These are phyloP conservation scores for Paulownia fortunei DNA, from an alignment of 257 asterid species.

Conservation along the genomic window DNA sequence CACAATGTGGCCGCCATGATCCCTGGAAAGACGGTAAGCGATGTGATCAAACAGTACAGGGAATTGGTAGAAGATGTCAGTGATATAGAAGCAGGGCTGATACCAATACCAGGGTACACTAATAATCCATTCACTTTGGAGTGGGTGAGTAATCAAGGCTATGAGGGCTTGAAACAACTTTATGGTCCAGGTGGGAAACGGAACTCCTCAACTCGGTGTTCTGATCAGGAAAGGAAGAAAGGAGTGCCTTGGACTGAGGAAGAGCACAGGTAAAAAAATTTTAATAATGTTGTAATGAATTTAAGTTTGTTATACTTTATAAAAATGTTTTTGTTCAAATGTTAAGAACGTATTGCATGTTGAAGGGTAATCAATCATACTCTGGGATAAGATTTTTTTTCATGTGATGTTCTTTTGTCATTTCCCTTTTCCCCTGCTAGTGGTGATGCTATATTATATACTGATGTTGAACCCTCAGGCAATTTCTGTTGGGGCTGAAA, in stretches of 20 bases:
- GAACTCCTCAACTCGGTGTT: slow-evolving; percentile 41
- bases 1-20: slow-evolving; percentile 77
- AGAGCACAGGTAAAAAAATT: slow-evolving; percentile 94
- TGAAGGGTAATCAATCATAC: neutral
- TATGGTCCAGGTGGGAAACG: slow-evolving; percentile 54
- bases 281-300: no score
- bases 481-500: slow-evolving; percentile 82
- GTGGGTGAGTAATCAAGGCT: slow-evolving; percentile 52
- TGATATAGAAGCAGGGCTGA: slow-evolving; percentile 78
- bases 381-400: neutral
- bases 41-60: slow-evolving; percentile 71
- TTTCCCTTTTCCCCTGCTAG: neutral
- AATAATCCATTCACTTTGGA: slow-evolving; percentile 60
- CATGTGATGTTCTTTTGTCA: neutral
- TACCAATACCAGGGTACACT: slow-evolving; percentile 68
- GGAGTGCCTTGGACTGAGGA: slow-evolving; percentile 98
- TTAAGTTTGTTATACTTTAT: neutral
- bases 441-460: neutral
- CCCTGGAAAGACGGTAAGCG: slow-evolving; percentile 74
- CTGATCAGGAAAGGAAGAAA: slow-evolving; percentile 81
- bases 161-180: slow-evolving; percentile 47
- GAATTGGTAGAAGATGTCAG: slow-evolving; percentile 73
- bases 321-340: neutral
- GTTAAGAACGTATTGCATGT: neutral
- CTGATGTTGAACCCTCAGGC: slow-evolving; percentile 51